Base-by-base conservation (phyloP, 352 stramenopile genomes). In the Globisporangium abappressorium region DNA sequence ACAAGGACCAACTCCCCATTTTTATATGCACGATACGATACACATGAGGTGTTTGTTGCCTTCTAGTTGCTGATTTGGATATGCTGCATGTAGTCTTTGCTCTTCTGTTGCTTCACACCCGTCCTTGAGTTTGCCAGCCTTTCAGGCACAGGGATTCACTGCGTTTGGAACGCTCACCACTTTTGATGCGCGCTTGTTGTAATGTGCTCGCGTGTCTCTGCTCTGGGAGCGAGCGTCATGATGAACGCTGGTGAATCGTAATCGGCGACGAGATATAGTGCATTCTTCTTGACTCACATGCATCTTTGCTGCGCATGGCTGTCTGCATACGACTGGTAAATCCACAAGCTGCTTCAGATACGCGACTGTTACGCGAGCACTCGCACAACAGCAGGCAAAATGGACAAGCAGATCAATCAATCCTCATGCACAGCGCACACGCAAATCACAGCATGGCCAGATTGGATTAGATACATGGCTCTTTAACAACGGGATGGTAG, bases 1-100 rank as follows among this genome's bases (percentile, higher is more conserved):
- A 61, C 56, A 28, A 3, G 30, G 30, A 34, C 20, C 55, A 20
- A 59, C 28, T 33, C 33, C 33, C 56, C 33, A 46, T 46, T 47
- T 61, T 61, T 47, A 33, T 59, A 61, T 61, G 56, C 56, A 15
- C 33, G 24, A 30, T 49, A 33, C 30, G 30, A 33, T 33, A 33
- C 30, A 33, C 3, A 6, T 2, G 30, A 33, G 30, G 30, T 33
- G 30, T 6, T 33, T 33, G 30, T 6, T 33, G 30, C 30, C 30
- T 33, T 33, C 30, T 33, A 2, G 30, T 33, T 33, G 30, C 5
- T 33, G 30, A 33, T 33, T 33, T 33, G 30, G 5, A 5, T 4
- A 33, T 33, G 3, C 30, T 33, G 30, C 30, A 33, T 33, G 30
- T 33, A 33, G 30, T 33, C 2, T 33, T 5, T 33, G 30, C 30